phyloP scores from a whole-genome alignment of 208 protist genomes.

The Wallacemonas rigidus region DNA sequence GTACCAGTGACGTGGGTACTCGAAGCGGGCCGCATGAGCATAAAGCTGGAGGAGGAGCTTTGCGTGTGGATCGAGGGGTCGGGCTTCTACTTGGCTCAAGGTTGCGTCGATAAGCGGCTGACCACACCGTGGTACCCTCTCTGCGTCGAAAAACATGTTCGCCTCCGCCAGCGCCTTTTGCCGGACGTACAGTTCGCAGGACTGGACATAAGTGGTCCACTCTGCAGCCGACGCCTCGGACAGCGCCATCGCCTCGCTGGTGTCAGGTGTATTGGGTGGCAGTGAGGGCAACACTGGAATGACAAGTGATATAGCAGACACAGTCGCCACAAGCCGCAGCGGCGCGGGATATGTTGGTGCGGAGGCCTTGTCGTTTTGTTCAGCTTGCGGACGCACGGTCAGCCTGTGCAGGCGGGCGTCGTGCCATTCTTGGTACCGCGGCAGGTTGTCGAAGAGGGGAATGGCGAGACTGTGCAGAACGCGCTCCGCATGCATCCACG shows the following conservation, averaged over 20 bases:
- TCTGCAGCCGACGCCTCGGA: not conserved
- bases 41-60: conserved; percentile 58
- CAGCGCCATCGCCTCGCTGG: too few species aligned
- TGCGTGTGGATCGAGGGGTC: conserved; percentile 31
- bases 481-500: conserved; percentile 91
- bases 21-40: conserved; percentile 26
- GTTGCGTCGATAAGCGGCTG: conserved; percentile 61
- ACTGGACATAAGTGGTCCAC: conserved; percentile 73
- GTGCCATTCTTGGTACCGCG: conserved; percentile 75
- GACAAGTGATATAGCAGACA: not conserved
- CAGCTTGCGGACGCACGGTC: not conserved
- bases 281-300: not conserved
- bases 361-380: too few species aligned
- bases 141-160: conserved; percentile 67
- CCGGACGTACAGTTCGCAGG: conserved; percentile 61
- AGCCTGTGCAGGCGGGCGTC: conserved; percentile 34
- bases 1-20: conserved; percentile 44
- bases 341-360: not conserved
- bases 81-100: conserved; percentile 57
- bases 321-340: not conserved
- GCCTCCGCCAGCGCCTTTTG: conserved; percentile 35
- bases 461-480: conserved; percentile 69
- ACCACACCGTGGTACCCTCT: conserved; percentile 66
- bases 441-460: conserved; percentile 84
- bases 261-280: not conserved